phyloP scores from a whole-genome alignment of 2,329 filamentous ascomycete genomes.

The Dactylellina sp. region DNA sequence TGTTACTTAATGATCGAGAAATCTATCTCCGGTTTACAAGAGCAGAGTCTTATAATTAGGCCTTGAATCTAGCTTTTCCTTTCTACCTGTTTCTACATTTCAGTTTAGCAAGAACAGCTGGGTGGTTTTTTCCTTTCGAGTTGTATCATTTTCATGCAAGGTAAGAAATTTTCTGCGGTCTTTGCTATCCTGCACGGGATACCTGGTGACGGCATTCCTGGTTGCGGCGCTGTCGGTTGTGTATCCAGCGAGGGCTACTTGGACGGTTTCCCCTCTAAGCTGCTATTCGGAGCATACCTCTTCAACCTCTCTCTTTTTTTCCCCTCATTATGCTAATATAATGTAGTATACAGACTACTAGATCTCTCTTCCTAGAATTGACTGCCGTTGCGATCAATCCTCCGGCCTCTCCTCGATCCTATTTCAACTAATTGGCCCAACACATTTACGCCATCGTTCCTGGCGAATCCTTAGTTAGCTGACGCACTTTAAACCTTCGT shows the following conservation, averaged over 20 bases:
- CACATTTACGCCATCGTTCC: not conserved
- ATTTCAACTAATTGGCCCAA: too few relatives aligned
- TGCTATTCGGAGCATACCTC: too few relatives aligned
- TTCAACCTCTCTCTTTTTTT: not conserved
- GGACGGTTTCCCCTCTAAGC: too few relatives aligned
- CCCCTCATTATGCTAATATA: not conserved
- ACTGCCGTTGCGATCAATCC: not conserved
- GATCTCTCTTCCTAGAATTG: too few relatives aligned
- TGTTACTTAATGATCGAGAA: constrained; percentile 1
- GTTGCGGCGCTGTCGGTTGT: not conserved
- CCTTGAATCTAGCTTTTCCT: too few relatives aligned
- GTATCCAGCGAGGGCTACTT: too few relatives aligned
- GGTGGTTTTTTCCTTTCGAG: not conserved
- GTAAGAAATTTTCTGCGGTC: not conserved
- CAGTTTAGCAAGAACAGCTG: too few relatives aligned
- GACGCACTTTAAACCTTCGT: not conserved
- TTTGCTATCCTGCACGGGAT: not conserved
- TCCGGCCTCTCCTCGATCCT: too few relatives aligned
- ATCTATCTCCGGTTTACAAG: too few relatives aligned
- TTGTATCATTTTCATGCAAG: not conserved
- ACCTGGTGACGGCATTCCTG: not conserved
- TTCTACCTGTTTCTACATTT: too few relatives aligned
- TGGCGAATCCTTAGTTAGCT: not conserved
- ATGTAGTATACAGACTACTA: too few relatives aligned
- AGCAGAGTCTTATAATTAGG: too few relatives aligned